Base-by-base conservation (phyloP, 805 yeast species). In the Metschnikowia santaceciliae region DNA sequence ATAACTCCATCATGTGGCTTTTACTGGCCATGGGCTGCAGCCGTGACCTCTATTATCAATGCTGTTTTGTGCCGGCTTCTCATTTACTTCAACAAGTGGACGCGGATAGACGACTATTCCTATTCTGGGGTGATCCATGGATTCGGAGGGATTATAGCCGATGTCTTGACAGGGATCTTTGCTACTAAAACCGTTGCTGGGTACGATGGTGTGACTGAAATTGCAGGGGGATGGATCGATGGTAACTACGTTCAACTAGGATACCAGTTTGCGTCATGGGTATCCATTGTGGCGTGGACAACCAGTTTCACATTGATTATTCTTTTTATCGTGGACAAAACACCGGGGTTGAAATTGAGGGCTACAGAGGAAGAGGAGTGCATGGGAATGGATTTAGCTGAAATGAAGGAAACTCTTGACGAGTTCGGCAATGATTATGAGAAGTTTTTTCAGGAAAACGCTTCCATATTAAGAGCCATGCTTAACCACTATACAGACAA, bases 321-420 rank as follows among this genome's bases (percentile, higher is more conserved):
- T 49, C 75, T 80, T 54, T 76, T 73, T 54, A 55, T 74, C 15
- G 75, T 80, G 41, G 79, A 80, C 58, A 64, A 70, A 48, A 77
- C 78, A 46, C 84, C 84, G 10, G 82, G 82, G 3, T 64, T 71
- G 48, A 65, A 73, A 50, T 62, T 79, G 56, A 74, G 78, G 61
- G 78, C 74, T 6, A 42, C 65, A 19, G 72, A 65, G 17, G 80
- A 73, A 55, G 79, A 67, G 20, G 83, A 79, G 61, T 74, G 70
- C 39, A 67, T 74, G 72, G 83, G 83, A 32, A 71, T 78, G 71
- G 83, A 79, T 58, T 56, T 69, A 46, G 70, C 58, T 47, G 82
- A 79, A 56, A 75, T 78, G 78, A 75, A 75, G n/a, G 83, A 79
- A 52, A 66, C 71, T 49, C 59, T 68, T 30, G 79, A 75, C 56